phyloP scores from a whole-genome alignment of 331 rosid species.

The Saraca asoca region DNA sequence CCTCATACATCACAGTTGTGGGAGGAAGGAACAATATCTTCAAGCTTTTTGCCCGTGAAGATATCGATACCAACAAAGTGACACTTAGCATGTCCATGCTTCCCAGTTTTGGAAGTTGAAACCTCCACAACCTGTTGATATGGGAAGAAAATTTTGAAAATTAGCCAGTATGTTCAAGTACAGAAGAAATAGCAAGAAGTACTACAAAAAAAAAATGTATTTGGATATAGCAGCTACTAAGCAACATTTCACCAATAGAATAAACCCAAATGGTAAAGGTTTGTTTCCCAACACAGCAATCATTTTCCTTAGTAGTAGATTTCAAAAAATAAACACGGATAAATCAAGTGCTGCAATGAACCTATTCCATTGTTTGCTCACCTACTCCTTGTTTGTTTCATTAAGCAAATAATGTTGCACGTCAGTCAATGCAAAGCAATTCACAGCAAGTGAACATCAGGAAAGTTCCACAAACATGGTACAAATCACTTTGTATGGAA shows the following conservation, averaged over 20 bases:
- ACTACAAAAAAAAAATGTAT: not conserved
- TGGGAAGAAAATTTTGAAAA: slow-evolving; percentile 2
- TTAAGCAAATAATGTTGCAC: too few relatives aligned
- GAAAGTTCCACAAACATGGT: too few relatives aligned
- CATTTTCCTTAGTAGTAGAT: too few relatives aligned
- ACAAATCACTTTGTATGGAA: too few relatives aligned
- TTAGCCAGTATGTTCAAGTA: not conserved
- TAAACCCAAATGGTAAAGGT: not conserved
- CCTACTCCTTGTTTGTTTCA: too few relatives aligned
- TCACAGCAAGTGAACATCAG: too few relatives aligned
- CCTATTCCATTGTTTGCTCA: too few relatives aligned
- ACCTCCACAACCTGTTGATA: slow-evolving; percentile 84
- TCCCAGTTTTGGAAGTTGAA: slow-evolving; percentile 94
- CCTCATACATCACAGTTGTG: slow-evolving; percentile 86
- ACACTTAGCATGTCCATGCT: slow-evolving; percentile 97
- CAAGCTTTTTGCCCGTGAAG: slow-evolving; percentile 88
- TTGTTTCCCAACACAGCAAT: too few relatives aligned
- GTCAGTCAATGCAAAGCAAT: too few relatives aligned
- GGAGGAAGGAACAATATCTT: slow-evolving; percentile 97
- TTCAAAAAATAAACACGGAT: not conserved
- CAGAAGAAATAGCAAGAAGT: not conserved
- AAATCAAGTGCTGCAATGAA: not conserved
- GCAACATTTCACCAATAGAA: not conserved
- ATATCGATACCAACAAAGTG: slow-evolving; percentile 95
- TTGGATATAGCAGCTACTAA: not conserved